A percentile compares a stretch with the other conserved stretches of the same genome.
These are phyloP conservation scores for Leccinum sublutescens DNA, from an alignment of 768 basidiomycete species.

Conservation along the genomic window DNA sequence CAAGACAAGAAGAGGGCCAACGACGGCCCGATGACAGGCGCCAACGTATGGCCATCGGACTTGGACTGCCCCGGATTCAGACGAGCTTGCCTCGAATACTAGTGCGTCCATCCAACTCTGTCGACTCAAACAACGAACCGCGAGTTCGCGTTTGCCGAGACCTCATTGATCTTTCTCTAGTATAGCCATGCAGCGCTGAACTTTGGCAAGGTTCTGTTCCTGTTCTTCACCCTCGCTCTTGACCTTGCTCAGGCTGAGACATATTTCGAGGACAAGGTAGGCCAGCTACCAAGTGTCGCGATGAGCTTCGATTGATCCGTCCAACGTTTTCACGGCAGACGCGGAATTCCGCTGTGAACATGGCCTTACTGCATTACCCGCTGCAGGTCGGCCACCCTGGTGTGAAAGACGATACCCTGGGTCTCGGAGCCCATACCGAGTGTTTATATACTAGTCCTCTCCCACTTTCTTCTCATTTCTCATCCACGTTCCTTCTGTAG, in stretches of 20 bases:
- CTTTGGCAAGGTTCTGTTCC: constrained; percentile 36
- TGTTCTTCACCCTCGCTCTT: constrained; percentile 68
- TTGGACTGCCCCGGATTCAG: constrained; percentile 56
- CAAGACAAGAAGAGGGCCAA: constrained; percentile 30
- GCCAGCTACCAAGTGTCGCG: not conserved
- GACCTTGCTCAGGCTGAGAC: constrained; percentile 45
- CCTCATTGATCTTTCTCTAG: constrained; percentile 23
- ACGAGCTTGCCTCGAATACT: constrained; percentile 57
- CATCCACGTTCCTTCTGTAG: constrained; percentile 23
- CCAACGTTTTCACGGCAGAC: constrained; percentile 38
- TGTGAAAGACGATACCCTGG: constrained; percentile 63
- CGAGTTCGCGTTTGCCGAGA: not conserved
- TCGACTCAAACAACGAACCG: not conserved
- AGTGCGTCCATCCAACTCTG: constrained; percentile 42
- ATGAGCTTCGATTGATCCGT: not conserved
- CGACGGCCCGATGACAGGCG: constrained; percentile 60
- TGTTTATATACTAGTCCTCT: constrained; percentile 18
- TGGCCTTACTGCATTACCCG: constrained; percentile 74
- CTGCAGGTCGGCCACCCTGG: constrained; percentile 51
- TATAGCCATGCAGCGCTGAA: no score
- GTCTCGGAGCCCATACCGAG: constrained; percentile 84
- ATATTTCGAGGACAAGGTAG: constrained; percentile 67
- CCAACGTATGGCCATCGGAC: constrained; percentile 57
- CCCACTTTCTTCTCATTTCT: not conserved
- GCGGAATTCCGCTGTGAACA: constrained; percentile 58